Base-by-base conservation (phyloP, 768 basidiomycete genomes). In the Tylopilus balloui region DNA sequence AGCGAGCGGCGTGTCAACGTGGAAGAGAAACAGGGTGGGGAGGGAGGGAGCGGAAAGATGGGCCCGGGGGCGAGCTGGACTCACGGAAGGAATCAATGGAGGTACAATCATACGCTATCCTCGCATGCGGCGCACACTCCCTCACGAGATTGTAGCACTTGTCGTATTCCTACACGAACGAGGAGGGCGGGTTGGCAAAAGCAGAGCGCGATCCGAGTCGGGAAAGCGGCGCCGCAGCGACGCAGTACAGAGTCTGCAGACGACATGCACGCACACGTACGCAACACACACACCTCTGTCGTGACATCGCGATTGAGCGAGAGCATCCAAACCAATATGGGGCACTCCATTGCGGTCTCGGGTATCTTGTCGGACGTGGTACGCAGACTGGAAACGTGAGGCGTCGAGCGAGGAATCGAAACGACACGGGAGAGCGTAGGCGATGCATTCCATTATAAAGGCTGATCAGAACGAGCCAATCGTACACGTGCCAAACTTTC, bases 251-350 rank as follows among this genome's bases (percentile, higher is more conserved):
- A n/a, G n/a, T n/a, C n/a, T 3, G n/a, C 12, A n/a, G n/a, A 17
- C 1, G n/a, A n/a, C n/a, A n/a, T n/a, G 4, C 34, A 6, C 34
- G 17, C 34, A 4, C 17, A 41, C 14, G 53, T 25, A 27, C 2
- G 28, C 34, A 13, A 10, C 20, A 42, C 36, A 62, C 78, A 54
- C 59, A 83, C 86, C 64, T 81, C 78, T 65, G 74, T 72, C 12
- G 80, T 78, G 62, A 88, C 80, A 64, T 87, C 84, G 47, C 86
- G 74, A 57, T 88, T 88, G 62, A 87, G 68, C 5, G 83, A 84
- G 43, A 89, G 70, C 83, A 88, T 87, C 86, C 86, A 89, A 20
- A 86, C 81, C 23, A 89, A 75, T 53, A 88, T 80, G 11, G 84
- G 83, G 62, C 79, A 82, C 48, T 83, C 81, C 71, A 76, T 67